phyloP scores from a whole-genome alignment of 2,329 filamentous ascomycete genomes.

The Exophiala lecanii-corni region DNA sequence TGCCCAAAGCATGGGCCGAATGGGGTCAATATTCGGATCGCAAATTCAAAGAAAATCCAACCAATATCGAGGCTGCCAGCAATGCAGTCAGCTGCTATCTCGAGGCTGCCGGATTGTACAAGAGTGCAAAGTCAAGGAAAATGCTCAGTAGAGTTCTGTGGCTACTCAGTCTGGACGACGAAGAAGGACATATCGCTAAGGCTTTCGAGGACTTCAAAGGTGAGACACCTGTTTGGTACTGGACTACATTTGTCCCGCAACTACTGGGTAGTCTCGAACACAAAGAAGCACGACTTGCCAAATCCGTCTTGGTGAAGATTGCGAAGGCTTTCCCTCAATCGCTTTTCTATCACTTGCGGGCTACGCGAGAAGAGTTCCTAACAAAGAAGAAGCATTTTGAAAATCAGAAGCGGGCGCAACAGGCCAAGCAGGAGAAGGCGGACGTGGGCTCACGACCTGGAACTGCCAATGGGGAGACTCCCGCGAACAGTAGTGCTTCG shows the following conservation, averaged over 20 bases:
- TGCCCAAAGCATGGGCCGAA: constrained; percentile 97
- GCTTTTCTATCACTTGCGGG: constrained; percentile 90
- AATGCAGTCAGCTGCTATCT: constrained; percentile 95
- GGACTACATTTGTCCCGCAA: constrained; percentile 98
- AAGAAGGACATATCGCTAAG: constrained; percentile 73
- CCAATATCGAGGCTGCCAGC: constrained; percentile 75
- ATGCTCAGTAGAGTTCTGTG: constrained; percentile 89
- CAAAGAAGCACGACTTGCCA: constrained; percentile 82
- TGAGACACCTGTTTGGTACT: constrained; percentile 97
- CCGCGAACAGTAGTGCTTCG: constrained; percentile 29
- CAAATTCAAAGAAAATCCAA: constrained; percentile 86
- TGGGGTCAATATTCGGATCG: constrained; percentile 98
- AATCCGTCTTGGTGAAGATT: constrained; percentile 83
- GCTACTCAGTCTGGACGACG: constrained; percentile 89
- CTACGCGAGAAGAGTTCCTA: constrained; percentile 88
- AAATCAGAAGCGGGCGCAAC: constrained; percentile 18
- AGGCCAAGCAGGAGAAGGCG: constrained; percentile 17
- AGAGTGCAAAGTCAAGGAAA: constrained; percentile 93
- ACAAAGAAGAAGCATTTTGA: constrained; percentile 68
- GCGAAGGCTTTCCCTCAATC: constrained; percentile 94
- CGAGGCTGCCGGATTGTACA: constrained; percentile 92
- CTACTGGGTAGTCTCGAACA: constrained; percentile 85
- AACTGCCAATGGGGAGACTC: constrained; percentile 38
- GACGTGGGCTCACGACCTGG: constrained; percentile 33
- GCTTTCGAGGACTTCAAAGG: constrained; percentile 97